These are phyloP conservation scores for Dioscorea zingiberensis DNA, from an alignment of 106 monocot genomes.

Conservation along the genomic window DNA sequence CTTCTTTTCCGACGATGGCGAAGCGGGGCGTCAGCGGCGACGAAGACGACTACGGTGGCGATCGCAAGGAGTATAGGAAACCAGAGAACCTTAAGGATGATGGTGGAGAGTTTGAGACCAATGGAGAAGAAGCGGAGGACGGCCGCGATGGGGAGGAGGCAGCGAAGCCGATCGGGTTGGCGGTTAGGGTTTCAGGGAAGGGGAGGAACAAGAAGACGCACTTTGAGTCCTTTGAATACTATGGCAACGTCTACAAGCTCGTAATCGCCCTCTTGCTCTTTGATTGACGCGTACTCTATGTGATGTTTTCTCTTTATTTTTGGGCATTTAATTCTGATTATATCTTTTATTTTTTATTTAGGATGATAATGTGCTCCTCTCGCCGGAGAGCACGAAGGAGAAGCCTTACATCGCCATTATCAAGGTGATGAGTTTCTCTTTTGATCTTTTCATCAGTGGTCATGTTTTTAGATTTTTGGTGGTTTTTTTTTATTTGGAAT, in stretches of 20 bases:
- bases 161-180: conserved; percentile 55
- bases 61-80: not conserved
- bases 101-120: not conserved
- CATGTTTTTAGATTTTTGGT: too few relatives aligned
- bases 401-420: conserved; percentile 97
- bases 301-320: not conserved
- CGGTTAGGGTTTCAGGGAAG: conserved; percentile 62
- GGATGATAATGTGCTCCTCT: conserved; percentile 86
- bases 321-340: not conserved
- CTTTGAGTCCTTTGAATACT: conserved; percentile 70
- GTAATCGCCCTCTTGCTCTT: conserved; percentile 16
- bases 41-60: conserved; percentile 11
- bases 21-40: conserved; percentile 37
- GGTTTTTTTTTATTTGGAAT: too few relatives aligned
- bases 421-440: conserved; percentile 39
- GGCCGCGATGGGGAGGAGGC: conserved; percentile 28
- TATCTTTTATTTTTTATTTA: conserved; percentile 12
- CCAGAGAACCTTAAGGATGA: not conserved
- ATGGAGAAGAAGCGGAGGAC: conserved; percentile 1
- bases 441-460: too few relatives aligned
- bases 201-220: conserved; percentile 73
- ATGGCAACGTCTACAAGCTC: conserved; percentile 67
- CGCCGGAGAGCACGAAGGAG: conserved; percentile 52
- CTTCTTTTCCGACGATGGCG: conserved; percentile 11
- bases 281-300: not conserved